Conservation (phyloP, 2,329 filamentous ascomycete genomes). For the Gaeumannomyces sp. region DNA sequence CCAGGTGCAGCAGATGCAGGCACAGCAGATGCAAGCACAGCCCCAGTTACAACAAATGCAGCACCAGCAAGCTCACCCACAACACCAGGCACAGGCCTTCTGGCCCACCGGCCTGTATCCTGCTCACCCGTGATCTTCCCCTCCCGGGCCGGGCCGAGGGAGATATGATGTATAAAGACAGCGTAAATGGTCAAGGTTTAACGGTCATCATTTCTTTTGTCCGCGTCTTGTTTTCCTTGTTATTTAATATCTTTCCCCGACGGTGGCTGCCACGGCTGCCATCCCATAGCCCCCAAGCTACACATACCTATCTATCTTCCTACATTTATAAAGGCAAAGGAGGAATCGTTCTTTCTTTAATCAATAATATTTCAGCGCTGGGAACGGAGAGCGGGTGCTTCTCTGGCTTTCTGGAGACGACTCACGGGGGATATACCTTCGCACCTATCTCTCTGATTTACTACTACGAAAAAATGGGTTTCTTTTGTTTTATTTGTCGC, state of each 20-base stretch:
- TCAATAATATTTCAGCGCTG: background rate
- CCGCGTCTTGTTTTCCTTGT: background rate
- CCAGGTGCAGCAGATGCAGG: background rate
- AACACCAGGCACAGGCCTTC: background rate
- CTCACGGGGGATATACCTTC: background rate
- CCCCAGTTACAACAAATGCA: background rate
- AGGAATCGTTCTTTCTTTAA: background rate
- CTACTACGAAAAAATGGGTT: background rate
- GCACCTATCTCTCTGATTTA: background rate
- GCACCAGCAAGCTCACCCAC: conserved; percentile 2
- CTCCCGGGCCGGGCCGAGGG: too few species aligned
- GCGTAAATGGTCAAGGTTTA: background rate
- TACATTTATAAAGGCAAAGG: background rate
- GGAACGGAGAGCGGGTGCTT: background rate
- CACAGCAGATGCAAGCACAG: background rate
- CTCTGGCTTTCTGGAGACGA: background rate
- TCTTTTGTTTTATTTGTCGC: background rate
- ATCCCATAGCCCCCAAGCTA: background rate
- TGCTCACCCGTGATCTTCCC: background rate
- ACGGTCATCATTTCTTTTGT: conserved; percentile 7
- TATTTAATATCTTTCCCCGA: background rate
- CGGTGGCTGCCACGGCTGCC: background rate
- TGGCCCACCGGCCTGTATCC: conserved; percentile 4
- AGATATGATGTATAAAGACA: background rate
- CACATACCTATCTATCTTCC: background rate